Conservation (phyloP, 1,284 basidiomycete species). For the Apiotrichum akiyoshidainum region DNA sequence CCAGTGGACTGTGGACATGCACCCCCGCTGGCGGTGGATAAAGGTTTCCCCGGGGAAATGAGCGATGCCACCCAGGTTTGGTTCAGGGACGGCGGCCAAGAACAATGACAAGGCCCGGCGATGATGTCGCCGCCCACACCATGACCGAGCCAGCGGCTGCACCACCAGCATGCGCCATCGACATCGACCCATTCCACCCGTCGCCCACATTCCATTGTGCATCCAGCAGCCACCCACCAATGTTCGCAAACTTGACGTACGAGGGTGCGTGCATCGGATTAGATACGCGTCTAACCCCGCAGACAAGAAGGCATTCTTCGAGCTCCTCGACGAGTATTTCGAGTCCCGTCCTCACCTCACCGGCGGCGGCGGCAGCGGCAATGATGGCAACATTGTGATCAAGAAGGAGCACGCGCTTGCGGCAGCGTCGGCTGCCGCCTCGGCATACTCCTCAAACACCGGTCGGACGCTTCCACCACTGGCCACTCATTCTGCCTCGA, state of each 20-base stretch:
- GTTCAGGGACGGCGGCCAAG: not conserved
- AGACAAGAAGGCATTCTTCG: constrained; percentile 44
- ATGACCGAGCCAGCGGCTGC: too few species aligned
- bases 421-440: constrained; percentile 1
- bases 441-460: not conserved
- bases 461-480: not conserved
- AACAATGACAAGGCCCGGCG: not conserved
- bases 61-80: too few species aligned
- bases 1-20: too few species aligned
- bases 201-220: too few species aligned
- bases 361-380: constrained; percentile 4
- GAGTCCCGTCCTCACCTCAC: constrained; percentile 41
- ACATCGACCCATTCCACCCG: too few species aligned
- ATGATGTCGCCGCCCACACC: not conserved
- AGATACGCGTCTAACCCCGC: not conserved
- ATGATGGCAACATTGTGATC: not conserved
- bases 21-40: too few species aligned
- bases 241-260: constrained; percentile 8
- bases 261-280: not conserved
- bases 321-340: constrained; percentile 48
- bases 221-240: not conserved
- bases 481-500: not conserved
- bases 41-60: too few species aligned
- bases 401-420: not conserved
- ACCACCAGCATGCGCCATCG: too few species aligned